Evolutionary conservation across 805 yeast species (phyloP), one percentile per base, ranked within the genome.

Genomic region (Saccharomycopsis capsularis): DNA sequence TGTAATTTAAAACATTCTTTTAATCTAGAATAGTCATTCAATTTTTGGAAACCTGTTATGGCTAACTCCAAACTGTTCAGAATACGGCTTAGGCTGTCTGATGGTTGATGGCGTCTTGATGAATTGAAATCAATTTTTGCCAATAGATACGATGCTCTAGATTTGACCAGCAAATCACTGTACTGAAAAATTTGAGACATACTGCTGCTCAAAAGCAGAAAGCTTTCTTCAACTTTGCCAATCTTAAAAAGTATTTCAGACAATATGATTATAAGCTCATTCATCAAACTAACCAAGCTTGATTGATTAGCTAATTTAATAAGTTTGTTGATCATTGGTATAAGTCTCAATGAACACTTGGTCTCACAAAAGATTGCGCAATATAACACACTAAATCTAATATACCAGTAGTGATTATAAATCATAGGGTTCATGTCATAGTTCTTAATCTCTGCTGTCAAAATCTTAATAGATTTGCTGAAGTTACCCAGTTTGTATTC

Each of bases 281-380:
- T 67, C 1, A 71, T 60, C 6, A 75, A 59, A 0, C 73, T 60
- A 2, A 68, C 60, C 47, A 75, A 68, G 1, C 82, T 78, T 6
- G 74, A 67, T 3, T 61, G 58, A 19, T 70, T 68, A 0, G 84
- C 75, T 11, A 68, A 57, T 42, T 73, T 70, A 1, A 82, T 61
- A 45, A 78, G 69, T 52, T 76, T 76, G 4, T 76, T 59, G 0
- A 80, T 57, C 18, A 73, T 58, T 0, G 82, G 71, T 6, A 82
- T 54, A 0, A 76, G 78, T 49, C 82, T 68, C 7, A 73, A 61
- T 13, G 79, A 75, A 3, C 29, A n/a, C 24, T 27, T 13, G 16
- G 39, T 18, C 3, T 63, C 55, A 22, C 71, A 55, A 50, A 78
- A 62, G 1, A 78, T 66, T 13, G 64, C 57, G 39, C 78, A 70